A percentile compares a stretch with the other conserved stretches of the same genome.
phyloP scores from a whole-genome alignment of 2,329 filamentous ascomycete genomes.

The Cladophialophora immunda region DNA sequence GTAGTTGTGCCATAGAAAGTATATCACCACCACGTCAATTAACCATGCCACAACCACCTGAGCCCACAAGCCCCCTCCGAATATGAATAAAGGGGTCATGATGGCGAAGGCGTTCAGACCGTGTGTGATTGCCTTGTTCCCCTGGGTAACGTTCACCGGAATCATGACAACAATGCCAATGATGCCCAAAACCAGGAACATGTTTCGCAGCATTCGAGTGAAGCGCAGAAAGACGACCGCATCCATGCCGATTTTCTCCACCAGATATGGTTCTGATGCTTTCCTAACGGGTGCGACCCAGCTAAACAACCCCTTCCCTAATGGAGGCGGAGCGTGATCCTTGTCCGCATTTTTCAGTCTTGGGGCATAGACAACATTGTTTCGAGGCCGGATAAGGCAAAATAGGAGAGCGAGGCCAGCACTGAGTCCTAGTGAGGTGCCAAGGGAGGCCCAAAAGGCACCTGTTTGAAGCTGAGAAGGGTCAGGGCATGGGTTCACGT shows the following conservation, averaged over 20 bases:
- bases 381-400: slow-evolving; percentile 88
- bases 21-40: slow-evolving; percentile 78
- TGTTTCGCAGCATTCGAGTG: slow-evolving; percentile 88
- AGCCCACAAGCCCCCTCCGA: slow-evolving; percentile 62
- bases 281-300: slow-evolving; percentile 83
- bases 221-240: slow-evolving; percentile 91
- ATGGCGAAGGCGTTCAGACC: slow-evolving; percentile 47
- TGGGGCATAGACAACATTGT: slow-evolving; percentile 91
- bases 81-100: slow-evolving; percentile 63
- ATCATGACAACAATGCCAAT: slow-evolving; percentile 80
- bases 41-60: slow-evolving; percentile 68
- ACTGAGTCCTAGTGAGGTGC: slow-evolving; percentile 79
- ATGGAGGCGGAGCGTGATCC: slow-evolving; percentile 84
- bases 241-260: slow-evolving; percentile 88
- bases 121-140: slow-evolving; percentile 46
- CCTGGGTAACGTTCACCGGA: slow-evolving; percentile 75
- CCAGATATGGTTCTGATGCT: slow-evolving; percentile 78
- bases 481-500: slow-evolving; percentile 22
- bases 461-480: slow-evolving; percentile 60
- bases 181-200: slow-evolving; percentile 77
- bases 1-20: slow-evolving; percentile 93
- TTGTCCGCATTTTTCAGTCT: slow-evolving; percentile 92
- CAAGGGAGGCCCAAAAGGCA: slow-evolving; percentile 80
- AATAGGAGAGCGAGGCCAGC: slow-evolving; percentile 78
- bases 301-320: slow-evolving; percentile 86